Evolutionary conservation across 1,284 basidiomycete genomes (phyloP), one percentile per base, ranked within the genome.

Genomic region (Ustilago sp.): DNA sequence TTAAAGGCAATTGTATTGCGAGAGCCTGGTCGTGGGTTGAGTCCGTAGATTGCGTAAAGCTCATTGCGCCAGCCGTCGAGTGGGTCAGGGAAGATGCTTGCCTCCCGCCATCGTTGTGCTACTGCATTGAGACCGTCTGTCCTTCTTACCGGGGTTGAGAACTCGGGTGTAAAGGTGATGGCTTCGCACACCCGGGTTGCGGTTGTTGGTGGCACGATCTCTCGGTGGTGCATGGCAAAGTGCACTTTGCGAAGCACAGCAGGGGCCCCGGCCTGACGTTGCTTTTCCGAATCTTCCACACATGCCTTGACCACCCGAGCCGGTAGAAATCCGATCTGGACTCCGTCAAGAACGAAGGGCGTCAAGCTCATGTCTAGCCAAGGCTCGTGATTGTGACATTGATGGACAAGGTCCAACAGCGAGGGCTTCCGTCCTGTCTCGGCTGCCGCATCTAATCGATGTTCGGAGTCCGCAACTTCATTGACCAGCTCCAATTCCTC

Each of bases 1-100:
- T 91, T 90, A 85, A 98, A 97, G 5, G 90, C 92, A 64, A 90
- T 91, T 13, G 50, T 19, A 48, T 68, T 65, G 28, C 65, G 74
- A 0, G 66, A 36, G 4, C 62, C 65, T 5, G 70, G 67, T 23
- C 19, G 54, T 28, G 69, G 59, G 35, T 71, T 71, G 38, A 62
- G 56, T 1, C 76, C 81, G 58, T 84, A 85, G 47, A 84, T 69
- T 2, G 74, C 73, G 47, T 84, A 83, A 13, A 79, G 71, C 74
- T 84, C 83, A 59, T 81, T 59, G 3, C 83, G 70, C 83, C 82
- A 85, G 39, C 82, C 83, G 87, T n/a, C 88, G 19, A 84, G 70
- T 31, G 81, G 81, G 15, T 83, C 74, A 0, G 81, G 80, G 45
- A 84, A 84, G 34, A 63, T 19, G 8, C 69, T 36, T 6, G 66